These are phyloP conservation scores for Linnemannia hyalina DNA, from an alignment of 192 early-diverging fungal species.

Conservation along the genomic window DNA sequence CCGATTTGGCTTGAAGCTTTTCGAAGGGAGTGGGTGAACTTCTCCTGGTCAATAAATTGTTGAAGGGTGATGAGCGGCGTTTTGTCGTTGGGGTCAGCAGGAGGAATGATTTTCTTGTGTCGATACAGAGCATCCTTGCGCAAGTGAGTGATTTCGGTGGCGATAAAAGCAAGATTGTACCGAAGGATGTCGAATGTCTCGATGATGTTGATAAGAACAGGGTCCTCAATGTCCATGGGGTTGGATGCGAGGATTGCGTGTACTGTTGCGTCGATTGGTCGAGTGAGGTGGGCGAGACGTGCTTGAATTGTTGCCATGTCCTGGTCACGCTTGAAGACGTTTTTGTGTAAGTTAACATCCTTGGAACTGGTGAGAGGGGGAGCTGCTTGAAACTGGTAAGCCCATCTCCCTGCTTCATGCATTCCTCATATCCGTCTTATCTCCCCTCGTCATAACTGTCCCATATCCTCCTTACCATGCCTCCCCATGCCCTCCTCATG, in stretches of 20 bases:
- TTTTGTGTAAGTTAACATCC: neutral
- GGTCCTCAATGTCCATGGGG: conserved; percentile 1
- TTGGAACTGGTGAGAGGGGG: conserved; percentile 2
- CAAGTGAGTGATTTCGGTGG: conserved; percentile 1
- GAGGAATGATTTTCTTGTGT: conserved; percentile 11
- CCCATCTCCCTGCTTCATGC: too few species aligned
- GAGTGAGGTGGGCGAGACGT: conserved; percentile 4
- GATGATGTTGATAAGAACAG: conserved; percentile 10
- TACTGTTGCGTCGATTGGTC: conserved; percentile 15
- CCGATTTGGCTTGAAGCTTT: conserved; percentile 7
- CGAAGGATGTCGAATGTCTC: conserved; percentile 14
- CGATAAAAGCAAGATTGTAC: conserved; percentile 3
- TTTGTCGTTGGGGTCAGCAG: conserved; percentile 4
- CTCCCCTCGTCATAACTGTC: too few species aligned
- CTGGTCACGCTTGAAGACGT: conserved; percentile 3
- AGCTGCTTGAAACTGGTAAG: too few species aligned
- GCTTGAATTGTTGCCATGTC: conserved; percentile 9
- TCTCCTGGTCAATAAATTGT: conserved; percentile 3
- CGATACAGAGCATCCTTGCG: neutral
- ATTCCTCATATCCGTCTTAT: too few species aligned
- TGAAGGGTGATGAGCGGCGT: conserved; percentile 1
- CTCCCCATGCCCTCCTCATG: too few species aligned
- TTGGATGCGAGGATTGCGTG: conserved; percentile 7
- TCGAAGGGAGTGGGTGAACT: conserved; percentile 4
- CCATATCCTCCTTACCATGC: too few species aligned